Evolutionary conservation across 441 rosid genomes (phyloP).

Genomic region (Viola pubescens): DNA sequence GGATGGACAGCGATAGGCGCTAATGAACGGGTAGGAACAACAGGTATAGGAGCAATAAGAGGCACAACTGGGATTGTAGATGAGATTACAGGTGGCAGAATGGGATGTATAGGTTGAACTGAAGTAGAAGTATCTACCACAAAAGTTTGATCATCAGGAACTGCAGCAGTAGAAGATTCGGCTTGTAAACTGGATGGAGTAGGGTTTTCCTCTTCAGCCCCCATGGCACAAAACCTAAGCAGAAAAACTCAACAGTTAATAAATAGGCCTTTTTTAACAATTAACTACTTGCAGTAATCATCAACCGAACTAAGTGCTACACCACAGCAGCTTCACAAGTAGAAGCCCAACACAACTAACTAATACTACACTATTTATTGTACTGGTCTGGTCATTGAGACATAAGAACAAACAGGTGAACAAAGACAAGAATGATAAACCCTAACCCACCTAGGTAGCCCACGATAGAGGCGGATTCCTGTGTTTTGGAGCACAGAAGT

Average conservation of each 20-base stretch:
- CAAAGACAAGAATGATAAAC: too few relatives aligned
- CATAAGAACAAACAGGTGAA: too few relatives aligned
- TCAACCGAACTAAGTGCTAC: too few relatives aligned
- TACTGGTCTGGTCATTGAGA: too few relatives aligned
- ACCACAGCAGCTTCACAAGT: too few relatives aligned
- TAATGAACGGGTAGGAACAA: slow-evolving; percentile 42
- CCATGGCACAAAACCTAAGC: slow-evolving; percentile 31
- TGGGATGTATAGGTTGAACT: slow-evolving; percentile 22
- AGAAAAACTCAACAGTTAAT: neutral
- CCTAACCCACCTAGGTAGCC: too few relatives aligned
- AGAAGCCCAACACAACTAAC: too few relatives aligned
- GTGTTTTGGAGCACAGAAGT: too few relatives aligned
- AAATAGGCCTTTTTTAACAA: too few relatives aligned
- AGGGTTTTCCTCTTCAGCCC: slow-evolving; percentile 33
- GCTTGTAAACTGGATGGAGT: slow-evolving; percentile 20
- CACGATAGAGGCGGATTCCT: too few relatives aligned
- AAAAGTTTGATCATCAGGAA: slow-evolving; percentile 16
- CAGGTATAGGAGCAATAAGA: slow-evolving; percentile 52
- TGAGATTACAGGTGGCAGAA: slow-evolving; percentile 28
- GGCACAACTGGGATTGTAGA: slow-evolving; percentile 28
- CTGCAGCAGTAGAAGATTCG: slow-evolving; percentile 24
- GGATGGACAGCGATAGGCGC: slow-evolving; percentile 41
- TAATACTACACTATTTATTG: too few relatives aligned
- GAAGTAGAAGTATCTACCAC: slow-evolving; percentile 12
- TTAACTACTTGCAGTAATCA: too few relatives aligned